Evolutionary conservation across 1,284 basidiomycete species (phyloP).

Genomic region (Rhodotorula sp.): DNA sequence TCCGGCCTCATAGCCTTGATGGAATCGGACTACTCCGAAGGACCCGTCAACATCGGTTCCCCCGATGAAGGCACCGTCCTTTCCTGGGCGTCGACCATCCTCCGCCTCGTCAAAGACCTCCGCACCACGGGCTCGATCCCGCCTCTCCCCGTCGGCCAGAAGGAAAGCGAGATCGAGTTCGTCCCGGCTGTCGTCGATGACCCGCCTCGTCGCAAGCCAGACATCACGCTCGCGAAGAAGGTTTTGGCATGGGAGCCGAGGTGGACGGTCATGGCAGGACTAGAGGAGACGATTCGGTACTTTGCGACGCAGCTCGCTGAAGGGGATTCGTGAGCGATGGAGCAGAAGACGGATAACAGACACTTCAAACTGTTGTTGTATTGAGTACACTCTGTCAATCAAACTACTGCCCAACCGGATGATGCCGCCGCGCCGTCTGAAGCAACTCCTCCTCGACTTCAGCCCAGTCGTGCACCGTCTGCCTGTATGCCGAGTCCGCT

Average conservation of each 20-base stretch:
- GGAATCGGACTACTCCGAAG: conserved; percentile 81
- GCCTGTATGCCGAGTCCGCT: background rate
- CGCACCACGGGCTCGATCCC: conserved; percentile 57
- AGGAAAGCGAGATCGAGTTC: conserved; percentile 45
- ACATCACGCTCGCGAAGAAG: conserved; percentile 84
- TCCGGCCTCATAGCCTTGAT: conserved; percentile 58
- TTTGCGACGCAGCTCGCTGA: conserved; percentile 22
- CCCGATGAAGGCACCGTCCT: conserved; percentile 89
- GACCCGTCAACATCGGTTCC: conserved; percentile 90
- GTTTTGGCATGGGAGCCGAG: conserved; percentile 87
- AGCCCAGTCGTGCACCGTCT: conserved; percentile 18
- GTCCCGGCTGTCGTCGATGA: conserved; percentile 63
- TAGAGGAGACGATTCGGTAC: conserved; percentile 85
- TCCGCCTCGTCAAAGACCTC: conserved; percentile 43
- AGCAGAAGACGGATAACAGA: no score
- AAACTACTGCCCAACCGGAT: background rate
- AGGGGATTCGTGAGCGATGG: background rate
- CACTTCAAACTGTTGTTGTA: background rate
- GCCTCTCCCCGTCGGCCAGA: conserved; percentile 4
- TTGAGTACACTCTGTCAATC: background rate
- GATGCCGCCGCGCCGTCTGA: conserved; percentile 7
- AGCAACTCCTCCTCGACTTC: conserved; percentile 10
- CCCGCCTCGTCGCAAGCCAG: conserved; percentile 87
- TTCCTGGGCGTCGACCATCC: conserved; percentile 47
- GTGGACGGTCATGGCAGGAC: conserved; percentile 85